A percentile compares a stretch with the other conserved stretches of the same genome.
Evolutionary conservation across 2,329 filamentous ascomycete genomes (phyloP).

Genomic region (Penicillium sp.): DNA sequence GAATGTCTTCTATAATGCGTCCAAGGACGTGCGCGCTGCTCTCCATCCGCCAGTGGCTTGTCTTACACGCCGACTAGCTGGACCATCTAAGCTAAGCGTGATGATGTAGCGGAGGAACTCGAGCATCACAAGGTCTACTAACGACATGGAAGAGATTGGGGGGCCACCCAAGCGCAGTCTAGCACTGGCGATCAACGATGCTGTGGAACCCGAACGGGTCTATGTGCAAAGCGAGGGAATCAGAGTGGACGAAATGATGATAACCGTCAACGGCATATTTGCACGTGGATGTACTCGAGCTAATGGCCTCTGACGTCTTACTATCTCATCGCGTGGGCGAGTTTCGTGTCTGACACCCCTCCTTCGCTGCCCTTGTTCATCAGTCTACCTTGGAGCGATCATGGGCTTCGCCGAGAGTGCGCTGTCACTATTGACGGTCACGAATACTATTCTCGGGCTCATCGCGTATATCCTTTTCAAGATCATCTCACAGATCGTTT

Average conservation of each 20-base stretch:
- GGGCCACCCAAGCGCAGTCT: too few relatives aligned
- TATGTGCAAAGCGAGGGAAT: background rate
- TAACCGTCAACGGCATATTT: background rate
- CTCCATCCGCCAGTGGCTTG: background rate
- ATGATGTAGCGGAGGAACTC: too few relatives aligned
- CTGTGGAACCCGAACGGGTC: conserved; percentile 5
- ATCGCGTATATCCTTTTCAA: conserved; percentile 24
- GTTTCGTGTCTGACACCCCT: background rate
- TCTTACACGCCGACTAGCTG: background rate
- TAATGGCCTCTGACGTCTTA: conserved; percentile 14
- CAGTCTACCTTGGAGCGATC: background rate
- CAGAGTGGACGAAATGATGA: background rate
- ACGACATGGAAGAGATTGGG: too few relatives aligned
- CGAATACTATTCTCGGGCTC: conserved; percentile 22
- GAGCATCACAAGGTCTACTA: too few relatives aligned
- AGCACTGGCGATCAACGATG: background rate
- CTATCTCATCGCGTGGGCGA: background rate
- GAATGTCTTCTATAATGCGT: background rate
- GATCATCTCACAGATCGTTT: conserved; percentile 37
- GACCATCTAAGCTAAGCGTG: too few relatives aligned
- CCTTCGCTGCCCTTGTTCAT: conserved; percentile 1
- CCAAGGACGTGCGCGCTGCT: background rate
- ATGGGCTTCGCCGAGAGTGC: conserved; percentile 28
- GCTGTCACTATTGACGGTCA: conserved; percentile 28
- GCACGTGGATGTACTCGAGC: background rate